phyloP scores from a whole-genome alignment of 768 basidiomycete genomes.

The Suillus luteus region DNA sequence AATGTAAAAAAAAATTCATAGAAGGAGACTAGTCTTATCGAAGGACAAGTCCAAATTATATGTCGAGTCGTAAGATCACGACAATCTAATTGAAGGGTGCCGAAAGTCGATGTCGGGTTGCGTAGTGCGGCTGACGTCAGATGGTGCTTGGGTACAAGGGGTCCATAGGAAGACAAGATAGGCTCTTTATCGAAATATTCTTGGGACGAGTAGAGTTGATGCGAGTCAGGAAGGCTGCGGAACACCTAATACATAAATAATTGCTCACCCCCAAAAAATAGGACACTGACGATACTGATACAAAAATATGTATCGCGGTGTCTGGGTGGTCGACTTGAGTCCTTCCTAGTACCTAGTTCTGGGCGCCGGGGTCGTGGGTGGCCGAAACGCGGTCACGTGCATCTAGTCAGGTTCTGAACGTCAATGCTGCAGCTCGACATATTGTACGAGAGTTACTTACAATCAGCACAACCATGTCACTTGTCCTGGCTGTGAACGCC shows the following conservation, averaged over 20 bases:
- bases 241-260: not conserved
- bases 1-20: not conserved
- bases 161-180: constrained; percentile 63
- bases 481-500: constrained; percentile 74
- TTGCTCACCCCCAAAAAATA: not conserved
- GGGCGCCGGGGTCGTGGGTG: too few species aligned
- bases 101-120: not conserved
- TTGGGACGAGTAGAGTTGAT: constrained; percentile 33
- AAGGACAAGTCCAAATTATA: too few species aligned
- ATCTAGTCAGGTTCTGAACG: constrained; percentile 1
- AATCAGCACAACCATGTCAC: constrained; percentile 23
- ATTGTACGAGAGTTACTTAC: not conserved
- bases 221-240: not conserved
- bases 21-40: not conserved
- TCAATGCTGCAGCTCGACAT: not conserved
- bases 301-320: not conserved
- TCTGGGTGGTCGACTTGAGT: not conserved
- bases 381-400: not conserved
- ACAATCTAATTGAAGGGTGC: not conserved
- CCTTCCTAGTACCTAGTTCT: too few species aligned
- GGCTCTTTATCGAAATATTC: constrained; percentile 59
- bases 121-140: not conserved
- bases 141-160: constrained; percentile 33
- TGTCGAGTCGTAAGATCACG: not conserved
- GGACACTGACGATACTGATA: not conserved